Percentiles rank a stretch among this genome's conserved stretches.
phyloP scores from a whole-genome alignment of 164 flowering plant species.

The Umbellularia californica region DNA sequence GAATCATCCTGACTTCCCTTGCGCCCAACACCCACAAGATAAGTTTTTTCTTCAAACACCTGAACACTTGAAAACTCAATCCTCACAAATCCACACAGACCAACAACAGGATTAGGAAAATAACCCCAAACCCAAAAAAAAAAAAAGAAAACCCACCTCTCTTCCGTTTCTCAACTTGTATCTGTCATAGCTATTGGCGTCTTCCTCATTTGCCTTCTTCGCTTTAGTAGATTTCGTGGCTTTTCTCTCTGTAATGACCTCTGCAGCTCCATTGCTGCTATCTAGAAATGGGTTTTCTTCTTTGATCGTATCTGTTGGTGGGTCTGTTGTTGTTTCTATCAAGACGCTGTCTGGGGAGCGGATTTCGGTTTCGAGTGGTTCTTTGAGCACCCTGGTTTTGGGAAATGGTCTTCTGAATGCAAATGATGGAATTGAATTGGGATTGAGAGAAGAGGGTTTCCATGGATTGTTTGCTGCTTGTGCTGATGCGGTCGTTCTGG shows the following conservation, averaged over 20 bases:
- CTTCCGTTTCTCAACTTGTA: neutral
- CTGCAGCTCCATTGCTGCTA: neutral
- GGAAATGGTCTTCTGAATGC: neutral
- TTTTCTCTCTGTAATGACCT: neutral
- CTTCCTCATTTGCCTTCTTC: neutral
- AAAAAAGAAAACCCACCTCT: neutral
- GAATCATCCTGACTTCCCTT: constrained; percentile 44
- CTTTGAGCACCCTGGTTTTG: neutral
- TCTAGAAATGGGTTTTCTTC: neutral
- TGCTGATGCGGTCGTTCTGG: neutral
- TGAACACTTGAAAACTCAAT: constrained; percentile 14
- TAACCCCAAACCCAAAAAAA: too few relatives aligned
- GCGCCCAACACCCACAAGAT: constrained; percentile 71
- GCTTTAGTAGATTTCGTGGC: neutral
- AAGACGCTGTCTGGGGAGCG: neutral
- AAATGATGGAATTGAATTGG: neutral
- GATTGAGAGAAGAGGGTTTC: neutral
- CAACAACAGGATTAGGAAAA: neutral
- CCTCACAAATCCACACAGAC: neutral
- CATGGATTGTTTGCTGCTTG: neutral
- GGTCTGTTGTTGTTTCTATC: neutral
- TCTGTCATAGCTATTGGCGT: neutral
- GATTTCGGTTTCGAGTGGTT: neutral
- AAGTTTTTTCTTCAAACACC: constrained; percentile 83
- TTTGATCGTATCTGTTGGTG: neutral